Evolutionary conservation across 2,329 filamentous ascomycete species (phyloP).

Genomic region (Penicillium digitatum): DNA sequence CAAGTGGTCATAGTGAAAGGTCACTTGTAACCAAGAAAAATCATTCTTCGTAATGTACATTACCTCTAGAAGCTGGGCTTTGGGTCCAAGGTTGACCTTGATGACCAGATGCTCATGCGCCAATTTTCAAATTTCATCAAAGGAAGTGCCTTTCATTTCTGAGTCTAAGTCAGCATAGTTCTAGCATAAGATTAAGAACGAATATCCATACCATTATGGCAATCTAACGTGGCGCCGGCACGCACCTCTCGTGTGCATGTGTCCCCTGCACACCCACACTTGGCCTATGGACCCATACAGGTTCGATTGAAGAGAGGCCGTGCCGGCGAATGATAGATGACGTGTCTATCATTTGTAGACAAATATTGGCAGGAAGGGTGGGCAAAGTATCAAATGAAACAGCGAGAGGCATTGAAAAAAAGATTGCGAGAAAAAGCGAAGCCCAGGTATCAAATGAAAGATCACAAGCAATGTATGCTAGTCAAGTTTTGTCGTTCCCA

Average conservation of each 20-base stretch:
- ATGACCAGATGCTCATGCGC: not conserved
- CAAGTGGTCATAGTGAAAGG: not conserved
- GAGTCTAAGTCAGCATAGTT: constrained; percentile 17
- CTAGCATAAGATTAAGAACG: not conserved
- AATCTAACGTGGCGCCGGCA: constrained; percentile 30
- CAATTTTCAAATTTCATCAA: constrained; percentile 5
- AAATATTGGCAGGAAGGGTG: constrained; percentile 6
- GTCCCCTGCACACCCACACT: not conserved
- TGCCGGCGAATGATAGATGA: constrained; percentile 24
- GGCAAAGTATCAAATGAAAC: constrained; percentile 4
- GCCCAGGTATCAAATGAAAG: constrained; percentile 15
- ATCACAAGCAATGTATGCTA: constrained; percentile 1
- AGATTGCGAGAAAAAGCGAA: constrained; percentile 7
- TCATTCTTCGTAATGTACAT: not conserved
- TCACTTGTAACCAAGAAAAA: not conserved
- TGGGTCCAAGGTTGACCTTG: not conserved
- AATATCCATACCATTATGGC: constrained; percentile 25
- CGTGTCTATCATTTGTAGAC: not conserved
- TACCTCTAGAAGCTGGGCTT: not conserved
- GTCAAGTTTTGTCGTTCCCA: constrained; percentile 6
- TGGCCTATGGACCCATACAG: not conserved
- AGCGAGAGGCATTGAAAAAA: constrained; percentile 11
- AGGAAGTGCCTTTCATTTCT: constrained; percentile 18
- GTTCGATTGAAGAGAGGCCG: constrained; percentile 7
- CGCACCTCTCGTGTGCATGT: constrained; percentile 12